These are phyloP conservation scores for Parascedosporium putredinis DNA, from an alignment of 2,329 filamentous ascomycete species.

Conservation along the genomic window DNA sequence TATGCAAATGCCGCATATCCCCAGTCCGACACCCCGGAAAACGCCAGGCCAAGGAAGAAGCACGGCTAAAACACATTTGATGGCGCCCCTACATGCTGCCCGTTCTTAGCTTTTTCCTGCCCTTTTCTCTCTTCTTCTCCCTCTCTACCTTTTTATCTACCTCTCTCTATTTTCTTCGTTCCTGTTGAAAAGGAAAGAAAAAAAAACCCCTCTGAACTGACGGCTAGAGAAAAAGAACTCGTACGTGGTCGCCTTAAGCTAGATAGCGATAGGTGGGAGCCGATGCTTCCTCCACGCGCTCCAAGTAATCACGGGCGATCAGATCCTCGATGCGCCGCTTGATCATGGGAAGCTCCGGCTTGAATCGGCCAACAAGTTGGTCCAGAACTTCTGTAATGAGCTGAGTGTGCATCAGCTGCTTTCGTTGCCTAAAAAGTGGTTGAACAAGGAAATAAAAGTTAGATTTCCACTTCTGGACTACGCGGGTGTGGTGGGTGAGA, in stretches of 20 bases:
- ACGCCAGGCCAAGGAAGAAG: no score
- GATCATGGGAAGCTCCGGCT: slow-evolving; percentile 65
- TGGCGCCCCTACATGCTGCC: no score
- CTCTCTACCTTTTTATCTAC: no score
- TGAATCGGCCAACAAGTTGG: slow-evolving; percentile 61
- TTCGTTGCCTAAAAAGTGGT: slow-evolving; percentile 73
- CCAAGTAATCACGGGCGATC: slow-evolving; percentile 67
- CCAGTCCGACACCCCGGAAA: no score
- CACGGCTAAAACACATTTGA: no score
- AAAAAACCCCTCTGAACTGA: background rate
- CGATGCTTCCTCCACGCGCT: slow-evolving; percentile 59
- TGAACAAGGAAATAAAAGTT: no score
- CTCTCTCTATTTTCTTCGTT: no score
- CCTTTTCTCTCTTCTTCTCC: no score
- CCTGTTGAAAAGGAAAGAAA: background rate
- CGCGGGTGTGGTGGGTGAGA: background rate
- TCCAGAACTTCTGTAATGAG: slow-evolving; percentile 62
- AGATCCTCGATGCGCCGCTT: slow-evolving; percentile 74
- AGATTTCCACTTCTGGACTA: background rate
- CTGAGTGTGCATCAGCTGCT: slow-evolving; percentile 57
- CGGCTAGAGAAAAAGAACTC: no score
- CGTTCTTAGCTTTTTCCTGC: no score
- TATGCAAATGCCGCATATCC: background rate
- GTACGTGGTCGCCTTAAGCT: no score
- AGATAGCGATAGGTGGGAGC: slow-evolving; percentile 61